Evolutionary conservation across 306 rosid genomes (phyloP), one percentile per base, ranked within the genome.

Genomic region (Phaseolus lunatus): DNA sequence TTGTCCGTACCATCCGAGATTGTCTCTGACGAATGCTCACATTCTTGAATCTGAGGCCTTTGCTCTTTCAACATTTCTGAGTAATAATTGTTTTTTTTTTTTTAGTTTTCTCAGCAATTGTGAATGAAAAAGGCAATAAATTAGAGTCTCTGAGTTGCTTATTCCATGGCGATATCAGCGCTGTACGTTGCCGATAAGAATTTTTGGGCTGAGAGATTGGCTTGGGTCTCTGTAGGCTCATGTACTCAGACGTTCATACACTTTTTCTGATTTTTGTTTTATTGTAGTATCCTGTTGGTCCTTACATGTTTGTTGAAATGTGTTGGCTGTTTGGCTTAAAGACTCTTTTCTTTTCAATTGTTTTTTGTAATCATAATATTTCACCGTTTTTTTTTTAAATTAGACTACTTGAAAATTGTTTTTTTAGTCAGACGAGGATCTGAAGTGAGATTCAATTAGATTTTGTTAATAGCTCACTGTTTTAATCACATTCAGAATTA

Each of bases 111-210:
- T n/a, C n/a, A n/a, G n/a, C n/a, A n/a, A n/a, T n/a, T n/a, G n/a
- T 0, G 22, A 57, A 2, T 19, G 5, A 4, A 22, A 24, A 84
- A 85, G 97, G 97, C 97, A 92, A 92, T 80, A 89, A 90, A 74
- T 92, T 92, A 92, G 97, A 92, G 97, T 92, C 97, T 80, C 94
- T 89, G 92, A 20, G 72, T 76, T 80, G 86, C 89, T 84, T 35
- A 47, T 67, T 80, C 68, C 1, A 50, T 92, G 84, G 96, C 72
- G 88, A 73, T 47, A 9, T 77, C 87, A 87, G 97, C 81, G 97
- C 96, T 92, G 85, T 85, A 88, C 96, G 96, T 92, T 92, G 97
- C 97, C 96, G 8, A 90, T 2, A 92, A 0, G 1, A 33, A 84
- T 52, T 47, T n/a, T 83, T 90, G 93, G 48, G 19, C 87, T 77